Percentiles rank a stretch among this genome's conserved stretches.
Evolutionary conservation across 2,329 filamentous ascomycete genomes (phyloP).

Genomic region (Alternaria viburni): DNA sequence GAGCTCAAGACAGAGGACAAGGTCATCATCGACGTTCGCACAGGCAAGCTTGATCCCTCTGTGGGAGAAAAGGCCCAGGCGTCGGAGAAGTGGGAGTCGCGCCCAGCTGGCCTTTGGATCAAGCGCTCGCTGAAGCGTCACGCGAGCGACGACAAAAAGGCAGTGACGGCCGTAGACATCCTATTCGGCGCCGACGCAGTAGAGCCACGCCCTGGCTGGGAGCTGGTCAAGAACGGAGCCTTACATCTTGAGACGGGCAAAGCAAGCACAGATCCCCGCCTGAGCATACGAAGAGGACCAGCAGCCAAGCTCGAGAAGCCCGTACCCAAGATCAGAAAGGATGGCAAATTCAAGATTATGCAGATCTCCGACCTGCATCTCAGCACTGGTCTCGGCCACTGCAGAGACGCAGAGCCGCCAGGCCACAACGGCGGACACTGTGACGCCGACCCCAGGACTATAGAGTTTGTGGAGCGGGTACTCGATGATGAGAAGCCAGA

Average conservation of each 20-base stretch:
- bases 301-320: conserved; percentile 71
- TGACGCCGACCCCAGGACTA: conserved; percentile 87
- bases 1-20: conserved; percentile 76
- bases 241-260: conserved; percentile 71
- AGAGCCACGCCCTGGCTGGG: conserved; percentile 87
- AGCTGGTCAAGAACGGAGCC: conserved; percentile 68
- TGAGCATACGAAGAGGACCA: conserved; percentile 78
- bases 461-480: conserved; percentile 84
- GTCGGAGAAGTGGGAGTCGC: conserved; percentile 75
- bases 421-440: conserved; percentile 76
- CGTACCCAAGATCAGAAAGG: conserved; percentile 78
- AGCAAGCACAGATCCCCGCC: conserved; percentile 70
- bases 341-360: conserved; percentile 96
- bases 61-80: conserved; percentile 62
- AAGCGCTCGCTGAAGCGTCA: conserved; percentile 74
- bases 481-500: conserved; percentile 94
- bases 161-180: conserved; percentile 82
- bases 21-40: conserved; percentile 78
- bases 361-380: conserved; percentile 94
- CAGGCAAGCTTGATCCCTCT: conserved; percentile 74
- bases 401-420: conserved; percentile 83
- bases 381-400: conserved; percentile 84
- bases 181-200: conserved; percentile 90
- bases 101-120: conserved; percentile 81
- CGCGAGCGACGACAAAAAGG: conserved; percentile 74